A percentile compares a stretch with the other conserved stretches of the same genome.
Evolutionary conservation across 768 basidiomycete genomes (phyloP).

Genomic region (Podaxis carcinomalis): DNA sequence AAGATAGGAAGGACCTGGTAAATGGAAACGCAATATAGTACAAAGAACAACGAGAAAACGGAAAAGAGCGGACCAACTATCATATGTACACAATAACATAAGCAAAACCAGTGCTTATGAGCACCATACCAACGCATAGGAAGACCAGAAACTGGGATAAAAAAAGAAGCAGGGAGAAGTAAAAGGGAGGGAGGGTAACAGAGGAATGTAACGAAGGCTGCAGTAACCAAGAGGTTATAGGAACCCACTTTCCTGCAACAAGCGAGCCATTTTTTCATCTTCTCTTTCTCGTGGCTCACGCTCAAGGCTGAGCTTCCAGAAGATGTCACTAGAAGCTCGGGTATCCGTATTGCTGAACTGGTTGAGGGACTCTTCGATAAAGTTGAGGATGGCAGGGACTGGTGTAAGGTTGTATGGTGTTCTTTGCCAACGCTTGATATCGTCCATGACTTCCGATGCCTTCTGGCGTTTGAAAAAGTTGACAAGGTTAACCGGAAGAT

Average conservation of each 20-base stretch:
- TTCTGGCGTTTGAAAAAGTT: slow-evolving; percentile 96
- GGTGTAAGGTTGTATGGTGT: slow-evolving; percentile 81
- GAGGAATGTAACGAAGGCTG: neutral
- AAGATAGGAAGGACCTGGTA: neutral
- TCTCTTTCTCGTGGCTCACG: slow-evolving; percentile 93
- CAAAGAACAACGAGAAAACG: neutral
- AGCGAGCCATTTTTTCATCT: slow-evolving; percentile 92
- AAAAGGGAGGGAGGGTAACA: neutral
- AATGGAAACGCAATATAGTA: neutral
- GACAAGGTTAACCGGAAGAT: slow-evolving; percentile 66
- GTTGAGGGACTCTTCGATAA: slow-evolving; percentile 75
- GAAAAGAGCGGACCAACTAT: neutral
- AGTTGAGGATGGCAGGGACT: slow-evolving; percentile 63
- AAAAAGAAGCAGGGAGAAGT: neutral
- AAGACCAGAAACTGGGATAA: neutral
- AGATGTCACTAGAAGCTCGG: slow-evolving; percentile 65
- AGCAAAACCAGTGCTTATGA: slow-evolving; percentile 18
- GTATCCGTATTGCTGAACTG: slow-evolving; percentile 56
- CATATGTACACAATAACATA: slow-evolving; percentile 19
- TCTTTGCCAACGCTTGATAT: slow-evolving; percentile 95
- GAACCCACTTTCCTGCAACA: slow-evolving; percentile 87
- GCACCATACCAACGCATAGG: slow-evolving; percentile 12
- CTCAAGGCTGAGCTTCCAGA: slow-evolving; percentile 83
- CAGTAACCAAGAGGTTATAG: slow-evolving; percentile 34
- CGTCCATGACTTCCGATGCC: slow-evolving; percentile 93